Evolutionary conservation across 345 rosid species (phyloP), one percentile per base, ranked within the genome.

Genomic region (Eucalyptus guilfoylei): DNA sequence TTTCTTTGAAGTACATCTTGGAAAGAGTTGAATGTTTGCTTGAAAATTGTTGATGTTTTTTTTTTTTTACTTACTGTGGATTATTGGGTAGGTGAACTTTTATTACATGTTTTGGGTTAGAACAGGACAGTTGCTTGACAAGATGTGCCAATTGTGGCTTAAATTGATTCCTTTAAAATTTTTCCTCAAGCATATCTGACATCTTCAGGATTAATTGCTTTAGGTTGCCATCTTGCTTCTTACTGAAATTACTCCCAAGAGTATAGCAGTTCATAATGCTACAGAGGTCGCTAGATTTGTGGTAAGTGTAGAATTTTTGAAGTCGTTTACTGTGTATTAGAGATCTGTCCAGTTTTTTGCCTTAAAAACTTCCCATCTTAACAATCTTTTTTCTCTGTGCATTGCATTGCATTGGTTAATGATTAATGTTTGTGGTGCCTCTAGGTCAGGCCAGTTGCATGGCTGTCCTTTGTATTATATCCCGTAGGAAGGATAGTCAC

Each of bases 401-500:
- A 17, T 21, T 17, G 14, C 47, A 32, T 69, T 48, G 40, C 86
- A 80, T 67, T 55, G 54, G 89, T 89, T 92, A 87, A 92, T 91
- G 90, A 91, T 89, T 91, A 76, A 87, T 94, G 86, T 90, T 92
- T 89, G 90, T 89, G 87, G 91, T 94, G 90, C 88, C 85, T 96
- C 92, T 95, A 98, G 99, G 99, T 97, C 93, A 98, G 97, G 91
- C 99, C 99, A 92, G 99, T 98, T 92, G 99, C 99, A 64, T 98
- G 99, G 99, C 99, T 98, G 88, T 98, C 99, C 89, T 92, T 98
- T 93, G 85, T 98, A 90, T 91, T 98, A 87, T 98, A 98, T 92
- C 99, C 99, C 58, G 99, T 98, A 52, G 99, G 99, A 92, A 94
- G 99, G 94, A 93, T 98, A 90, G 98, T 95, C 89, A 97, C 99